Conservation (phyloP, 495 filamentous ascomycete species). For the Hyaloscypha variabilis region DNA sequence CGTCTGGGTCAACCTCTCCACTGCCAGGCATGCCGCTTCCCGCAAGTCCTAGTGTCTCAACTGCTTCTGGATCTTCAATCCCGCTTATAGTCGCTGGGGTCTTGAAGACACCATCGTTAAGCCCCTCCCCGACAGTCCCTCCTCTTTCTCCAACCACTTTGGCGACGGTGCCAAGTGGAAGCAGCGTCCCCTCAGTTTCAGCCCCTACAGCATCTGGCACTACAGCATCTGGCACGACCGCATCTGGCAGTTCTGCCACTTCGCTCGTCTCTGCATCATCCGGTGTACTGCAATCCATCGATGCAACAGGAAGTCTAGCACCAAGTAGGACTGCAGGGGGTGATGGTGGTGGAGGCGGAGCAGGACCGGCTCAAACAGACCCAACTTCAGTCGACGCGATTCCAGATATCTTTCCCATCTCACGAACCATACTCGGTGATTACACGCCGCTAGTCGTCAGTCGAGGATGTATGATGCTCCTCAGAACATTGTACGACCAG, state of each 20-base stretch:
- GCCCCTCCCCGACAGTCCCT: neutral
- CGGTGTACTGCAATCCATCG: neutral
- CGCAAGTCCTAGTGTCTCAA: neutral
- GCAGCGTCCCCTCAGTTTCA: neutral
- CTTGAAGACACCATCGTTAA: neutral
- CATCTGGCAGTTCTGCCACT: neutral
- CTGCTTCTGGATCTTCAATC: neutral
- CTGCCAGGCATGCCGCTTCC: neutral
- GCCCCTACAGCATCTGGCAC: neutral
- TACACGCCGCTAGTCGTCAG: conserved; percentile 8
- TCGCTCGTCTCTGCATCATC: neutral
- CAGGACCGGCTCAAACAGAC: neutral
- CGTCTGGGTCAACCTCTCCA: neutral
- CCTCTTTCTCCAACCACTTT: neutral
- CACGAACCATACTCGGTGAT: conserved; percentile 7
- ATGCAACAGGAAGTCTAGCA: neutral
- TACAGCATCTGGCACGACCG: neutral
- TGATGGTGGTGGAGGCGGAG: neutral
- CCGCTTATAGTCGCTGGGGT: neutral
- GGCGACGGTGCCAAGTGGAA: neutral
- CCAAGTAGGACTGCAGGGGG: neutral
- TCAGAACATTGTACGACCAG: conserved; percentile 18
- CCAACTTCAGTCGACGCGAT: neutral
- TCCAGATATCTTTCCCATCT: conserved; percentile 10
- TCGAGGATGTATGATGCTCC: neutral